A percentile compares a stretch with the other conserved stretches of the same genome.
Evolutionary conservation across 768 basidiomycete genomes (phyloP).

Genomic region (Mycena indigotica): DNA sequence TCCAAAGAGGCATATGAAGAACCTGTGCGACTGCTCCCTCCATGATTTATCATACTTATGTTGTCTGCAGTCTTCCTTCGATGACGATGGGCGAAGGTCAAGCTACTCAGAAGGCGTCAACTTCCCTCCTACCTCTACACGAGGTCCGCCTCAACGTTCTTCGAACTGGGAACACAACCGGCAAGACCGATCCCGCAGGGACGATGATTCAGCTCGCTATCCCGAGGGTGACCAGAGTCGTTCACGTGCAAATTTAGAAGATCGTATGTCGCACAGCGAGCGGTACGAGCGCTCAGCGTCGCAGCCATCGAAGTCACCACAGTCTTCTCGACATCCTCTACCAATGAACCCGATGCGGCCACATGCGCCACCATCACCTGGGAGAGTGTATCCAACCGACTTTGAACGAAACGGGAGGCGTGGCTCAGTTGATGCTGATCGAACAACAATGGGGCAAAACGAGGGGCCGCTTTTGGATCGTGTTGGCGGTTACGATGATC

Average conservation of each 20-base stretch:
- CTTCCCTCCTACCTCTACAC: slow-evolving; percentile 1
- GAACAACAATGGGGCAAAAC: neutral
- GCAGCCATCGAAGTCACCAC: neutral
- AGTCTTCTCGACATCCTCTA: neutral
- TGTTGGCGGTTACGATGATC: neutral
- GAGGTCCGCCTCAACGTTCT: slow-evolving; percentile 4
- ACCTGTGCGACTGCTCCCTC: slow-evolving; percentile 2
- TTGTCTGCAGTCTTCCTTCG: slow-evolving; percentile 4
- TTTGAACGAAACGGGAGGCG: neutral
- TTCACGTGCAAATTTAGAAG: neutral
- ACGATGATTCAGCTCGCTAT: neutral
- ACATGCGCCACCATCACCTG: neutral
- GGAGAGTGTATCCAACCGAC: neutral
- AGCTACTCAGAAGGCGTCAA: slow-evolving; percentile 8
- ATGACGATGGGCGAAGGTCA: slow-evolving; percentile 10
- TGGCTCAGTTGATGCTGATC: neutral
- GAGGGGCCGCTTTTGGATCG: neutral
- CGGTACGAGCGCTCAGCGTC: neutral
- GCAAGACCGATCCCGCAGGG: neutral
- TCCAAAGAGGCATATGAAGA: slow-evolving; percentile 17
- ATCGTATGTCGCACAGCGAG: neutral
- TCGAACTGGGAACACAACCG: slow-evolving; percentile 11
- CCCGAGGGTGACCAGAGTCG: neutral
- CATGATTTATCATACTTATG: neutral
- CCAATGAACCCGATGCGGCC: neutral